Percentiles rank a stretch among this genome's conserved stretches.
phyloP scores from a whole-genome alignment of 805 yeast species.

The Teunomyces panamensis region DNA sequence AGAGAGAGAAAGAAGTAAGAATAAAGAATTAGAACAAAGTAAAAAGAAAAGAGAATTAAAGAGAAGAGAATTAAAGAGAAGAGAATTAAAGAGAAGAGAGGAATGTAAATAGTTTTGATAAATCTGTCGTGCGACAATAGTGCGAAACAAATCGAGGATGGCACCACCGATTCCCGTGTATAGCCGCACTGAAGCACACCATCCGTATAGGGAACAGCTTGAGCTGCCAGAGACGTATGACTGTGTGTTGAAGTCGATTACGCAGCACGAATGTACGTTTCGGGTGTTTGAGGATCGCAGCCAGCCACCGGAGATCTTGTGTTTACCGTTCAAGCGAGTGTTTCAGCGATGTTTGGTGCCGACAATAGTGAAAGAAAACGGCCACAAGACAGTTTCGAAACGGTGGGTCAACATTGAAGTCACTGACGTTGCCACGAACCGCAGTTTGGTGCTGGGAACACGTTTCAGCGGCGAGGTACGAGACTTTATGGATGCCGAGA shows the following conservation, averaged over 20 bases:
- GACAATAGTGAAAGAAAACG: conserved; percentile 17
- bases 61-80: no score
- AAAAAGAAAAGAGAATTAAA: no score
- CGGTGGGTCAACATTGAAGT: conserved; percentile 40
- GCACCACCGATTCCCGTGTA: conserved; percentile 46
- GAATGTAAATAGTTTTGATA: no score
- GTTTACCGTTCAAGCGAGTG: conserved; percentile 41
- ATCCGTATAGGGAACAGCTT: conserved; percentile 24
- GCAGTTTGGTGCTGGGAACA: conserved; percentile 18
- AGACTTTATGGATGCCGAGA: conserved; percentile 37
- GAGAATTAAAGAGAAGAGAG: no score
- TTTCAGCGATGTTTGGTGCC: conserved; percentile 39
- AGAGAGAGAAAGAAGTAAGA: no score
- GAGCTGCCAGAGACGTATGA: conserved; percentile 28
- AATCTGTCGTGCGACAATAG: no score
- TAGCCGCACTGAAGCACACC: conserved; percentile 25
- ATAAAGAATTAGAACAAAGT: no score
- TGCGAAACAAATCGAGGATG: conserved; percentile 18
- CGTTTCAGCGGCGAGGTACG: conserved; percentile 25
- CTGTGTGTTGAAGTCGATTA: conserved; percentile 32
- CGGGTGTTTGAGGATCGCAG: conserved; percentile 16
- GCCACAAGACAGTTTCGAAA: conserved; percentile 21
- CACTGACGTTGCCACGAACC: conserved; percentile 34
- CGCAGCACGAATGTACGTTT: conserved; percentile 44
- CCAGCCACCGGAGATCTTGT: conserved; percentile 34